Evolutionary conservation across 495 filamentous ascomycete species (phyloP), one percentile per base, ranked within the genome.

Genomic region (Aspergillus heteromorphus): DNA sequence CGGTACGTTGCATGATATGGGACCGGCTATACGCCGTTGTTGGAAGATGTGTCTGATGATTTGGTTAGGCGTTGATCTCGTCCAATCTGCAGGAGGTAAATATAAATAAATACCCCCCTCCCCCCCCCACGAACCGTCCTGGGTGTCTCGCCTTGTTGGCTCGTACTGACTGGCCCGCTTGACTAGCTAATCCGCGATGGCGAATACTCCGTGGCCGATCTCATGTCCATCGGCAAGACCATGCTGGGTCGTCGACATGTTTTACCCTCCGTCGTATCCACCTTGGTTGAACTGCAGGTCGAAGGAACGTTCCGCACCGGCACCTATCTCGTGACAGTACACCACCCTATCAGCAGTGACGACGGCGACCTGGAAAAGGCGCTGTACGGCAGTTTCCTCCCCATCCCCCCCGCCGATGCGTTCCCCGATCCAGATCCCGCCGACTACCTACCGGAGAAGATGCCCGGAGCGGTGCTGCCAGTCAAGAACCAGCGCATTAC

Each of bases 181-280:
- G 17, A 45, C 18, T 49, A 90, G 80, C 85, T 97, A 57, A 92
- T 97, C 69, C 93, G 93, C 66, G 93, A 98, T 92, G 93, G 95
- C 67, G 80, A 86, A 52, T 91, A 96, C 73, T 86, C 79, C 42
- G 92, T 98, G 53, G 85, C 92, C 9, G 89, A 95, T 63, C 87
- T 98, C 66, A 97, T 97, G 92, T 77, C 82, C 48, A 82, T 92
- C 57, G 93, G 93, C 61, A 85, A 88, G 63, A 89, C 85, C 16
- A 89, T 98, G 83, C 89, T 98, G 14, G 93, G 95, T 54, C 88
- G 93, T 4, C 88, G 92, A 20, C 95, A 98, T 68, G 93, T 98
- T 57, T 76, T 91, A 14, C 91, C 95, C 20, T 83, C 85, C 16
- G 93, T 98, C 25, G 75, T 82, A 21, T 73, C 80, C 2, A 87